Percentiles rank a stretch among this genome's conserved stretches.
Conservation (phyloP, 176 grass and related monocot species). For the Oryza glaberrima region DNA sequence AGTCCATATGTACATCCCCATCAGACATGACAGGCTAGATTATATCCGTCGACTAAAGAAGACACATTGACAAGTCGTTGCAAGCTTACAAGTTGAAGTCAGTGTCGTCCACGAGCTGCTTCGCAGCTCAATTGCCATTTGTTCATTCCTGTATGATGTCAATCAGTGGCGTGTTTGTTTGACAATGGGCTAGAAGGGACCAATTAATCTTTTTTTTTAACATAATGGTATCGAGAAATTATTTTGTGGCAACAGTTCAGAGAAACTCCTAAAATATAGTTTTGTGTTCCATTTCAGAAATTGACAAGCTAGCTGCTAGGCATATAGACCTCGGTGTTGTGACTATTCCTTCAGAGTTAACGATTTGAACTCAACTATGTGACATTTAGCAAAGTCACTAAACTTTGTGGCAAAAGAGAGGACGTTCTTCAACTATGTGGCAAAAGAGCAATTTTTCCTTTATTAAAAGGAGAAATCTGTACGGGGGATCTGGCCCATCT, state of each 20-base stretch:
- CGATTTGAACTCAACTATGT: neutral
- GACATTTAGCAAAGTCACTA: no score
- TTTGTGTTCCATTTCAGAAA: neutral
- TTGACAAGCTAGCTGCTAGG: slow-evolving; percentile 2
- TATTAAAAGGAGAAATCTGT: neutral
- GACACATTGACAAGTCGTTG: neutral
- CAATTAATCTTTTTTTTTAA: neutral
- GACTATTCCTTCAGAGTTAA: neutral
- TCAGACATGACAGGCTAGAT: slow-evolving; percentile 18
- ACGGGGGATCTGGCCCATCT: neutral
- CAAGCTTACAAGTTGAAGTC: neutral
- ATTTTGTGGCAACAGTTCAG: neutral
- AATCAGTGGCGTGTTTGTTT: slow-evolving; percentile 10
- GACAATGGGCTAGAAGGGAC: neutral
- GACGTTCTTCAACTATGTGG: neutral
- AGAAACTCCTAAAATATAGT: neutral
- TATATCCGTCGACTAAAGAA: neutral
- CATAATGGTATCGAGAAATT: neutral
- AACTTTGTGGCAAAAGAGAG: no score
- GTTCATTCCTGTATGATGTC: slow-evolving; percentile 1
- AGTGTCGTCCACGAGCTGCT: neutral
- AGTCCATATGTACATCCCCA: slow-evolving; percentile 30
- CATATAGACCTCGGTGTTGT: neutral
- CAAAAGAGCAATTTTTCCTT: neutral
- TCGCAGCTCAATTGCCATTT: neutral